Evolutionary conservation across 805 yeast species (phyloP).

Genomic region (Allodekkera sacchari): DNA sequence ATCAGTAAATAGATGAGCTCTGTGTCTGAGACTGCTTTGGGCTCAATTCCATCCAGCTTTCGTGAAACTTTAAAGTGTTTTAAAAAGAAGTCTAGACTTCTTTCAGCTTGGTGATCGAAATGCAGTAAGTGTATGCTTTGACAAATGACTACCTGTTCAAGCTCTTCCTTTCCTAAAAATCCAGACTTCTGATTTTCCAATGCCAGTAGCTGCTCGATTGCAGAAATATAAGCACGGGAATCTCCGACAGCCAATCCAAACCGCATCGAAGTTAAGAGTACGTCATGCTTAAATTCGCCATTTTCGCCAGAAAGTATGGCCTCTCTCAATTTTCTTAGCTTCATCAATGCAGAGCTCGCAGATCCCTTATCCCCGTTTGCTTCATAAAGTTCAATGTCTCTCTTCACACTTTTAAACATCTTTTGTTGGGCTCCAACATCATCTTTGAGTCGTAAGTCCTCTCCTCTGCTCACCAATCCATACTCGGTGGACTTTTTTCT

Average conservation of each 20-base stretch:
- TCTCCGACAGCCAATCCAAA: slow-evolving; percentile 38
- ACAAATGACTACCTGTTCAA: slow-evolving; percentile 32
- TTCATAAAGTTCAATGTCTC: slow-evolving; percentile 10
- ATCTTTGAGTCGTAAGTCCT: slow-evolving; percentile 38
- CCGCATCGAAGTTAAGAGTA: slow-evolving; percentile 39
- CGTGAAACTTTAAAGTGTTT: neutral
- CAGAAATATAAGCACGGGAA: slow-evolving; percentile 47
- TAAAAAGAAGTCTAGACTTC: slow-evolving; percentile 23
- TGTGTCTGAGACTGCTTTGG: too few relatives aligned
- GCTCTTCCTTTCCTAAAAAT: slow-evolving; percentile 20
- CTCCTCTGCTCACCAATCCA: slow-evolving; percentile 58
- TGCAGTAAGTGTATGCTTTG: slow-evolving; percentile 39
- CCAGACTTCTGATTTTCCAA: slow-evolving; percentile 8
- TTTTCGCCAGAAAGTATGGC: slow-evolving; percentile 35
- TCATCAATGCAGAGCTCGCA: slow-evolving; percentile 26
- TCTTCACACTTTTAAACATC: slow-evolving; percentile 31
- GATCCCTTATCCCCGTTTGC: slow-evolving; percentile 1
- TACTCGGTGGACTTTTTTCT: slow-evolving; percentile 23
- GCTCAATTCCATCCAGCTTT: neutral
- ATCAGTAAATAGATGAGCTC: slow-evolving; percentile 1
- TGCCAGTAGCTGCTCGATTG: slow-evolving; percentile 34
- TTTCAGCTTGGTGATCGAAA: slow-evolving; percentile 25
- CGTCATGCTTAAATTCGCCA: slow-evolving; percentile 30
- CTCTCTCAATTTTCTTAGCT: slow-evolving; percentile 46
- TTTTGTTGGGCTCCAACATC: slow-evolving; percentile 33